phyloP scores from a whole-genome alignment of 192 early-diverging fungal species.

The Obelidium mucronatum region DNA sequence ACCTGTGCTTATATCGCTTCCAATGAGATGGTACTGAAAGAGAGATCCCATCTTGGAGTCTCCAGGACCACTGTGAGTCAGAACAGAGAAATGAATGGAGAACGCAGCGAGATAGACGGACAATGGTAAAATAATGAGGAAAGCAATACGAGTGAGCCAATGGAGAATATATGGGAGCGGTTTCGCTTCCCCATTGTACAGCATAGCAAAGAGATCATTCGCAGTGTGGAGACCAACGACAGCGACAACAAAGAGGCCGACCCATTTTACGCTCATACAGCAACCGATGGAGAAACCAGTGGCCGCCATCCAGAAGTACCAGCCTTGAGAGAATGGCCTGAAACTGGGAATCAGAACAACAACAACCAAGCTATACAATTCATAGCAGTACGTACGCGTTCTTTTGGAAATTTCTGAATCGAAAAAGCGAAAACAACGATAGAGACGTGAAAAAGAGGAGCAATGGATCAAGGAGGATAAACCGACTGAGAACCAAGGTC shows the following conservation, averaged over 20 bases:
- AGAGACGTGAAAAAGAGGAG: slow-evolving; percentile 90
- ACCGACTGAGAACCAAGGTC: slow-evolving; percentile 77
- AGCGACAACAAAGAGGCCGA: slow-evolving; percentile 89
- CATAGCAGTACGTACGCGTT: slow-evolving; percentile 25
- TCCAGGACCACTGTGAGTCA: slow-evolving; percentile 81
- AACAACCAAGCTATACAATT: too few relatives aligned
- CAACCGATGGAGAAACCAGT: slow-evolving; percentile 87
- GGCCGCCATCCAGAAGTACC: slow-evolving; percentile 87
- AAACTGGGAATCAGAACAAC: not conserved
- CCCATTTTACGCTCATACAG: slow-evolving; percentile 86
- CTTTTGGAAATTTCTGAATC: slow-evolving; percentile 76
- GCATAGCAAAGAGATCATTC: slow-evolving; percentile 85
- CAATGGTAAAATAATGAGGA: slow-evolving; percentile 84
- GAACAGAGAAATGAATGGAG: slow-evolving; percentile 84
- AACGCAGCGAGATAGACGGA: slow-evolving; percentile 85
- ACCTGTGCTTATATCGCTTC: slow-evolving; percentile 39
- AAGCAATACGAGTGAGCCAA: slow-evolving; percentile 80
- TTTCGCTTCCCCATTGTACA: not conserved
- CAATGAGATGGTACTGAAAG: slow-evolving; percentile 90
- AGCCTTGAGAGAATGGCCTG: slow-evolving; percentile 81
- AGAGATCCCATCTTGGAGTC: slow-evolving; percentile 93
- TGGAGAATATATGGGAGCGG: slow-evolving; percentile 68
- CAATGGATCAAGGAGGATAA: slow-evolving; percentile 96
- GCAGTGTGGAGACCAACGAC: slow-evolving; percentile 91
- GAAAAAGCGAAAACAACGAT: slow-evolving; percentile 69